Conservation (phyloP, 352 stramenopile species). For the Phytophthora foliorum region DNA sequence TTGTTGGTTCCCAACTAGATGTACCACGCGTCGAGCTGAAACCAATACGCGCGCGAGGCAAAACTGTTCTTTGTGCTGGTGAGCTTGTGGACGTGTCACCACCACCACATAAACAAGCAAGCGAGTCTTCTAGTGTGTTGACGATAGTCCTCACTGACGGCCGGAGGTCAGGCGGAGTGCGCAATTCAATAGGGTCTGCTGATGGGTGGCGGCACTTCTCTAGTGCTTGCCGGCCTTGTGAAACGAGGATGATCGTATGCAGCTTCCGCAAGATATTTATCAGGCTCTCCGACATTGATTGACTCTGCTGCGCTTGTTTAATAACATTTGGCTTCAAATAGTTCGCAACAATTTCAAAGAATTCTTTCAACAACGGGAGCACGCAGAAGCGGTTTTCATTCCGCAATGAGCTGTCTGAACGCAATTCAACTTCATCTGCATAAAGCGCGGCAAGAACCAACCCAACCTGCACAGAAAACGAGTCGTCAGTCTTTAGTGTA, state of each 20-base stretch:
- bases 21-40: slow-evolving; percentile 26
- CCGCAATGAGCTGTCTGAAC: slow-evolving; percentile 7
- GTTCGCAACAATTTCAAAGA: slow-evolving; percentile 59
- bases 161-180: slow-evolving; percentile 65
- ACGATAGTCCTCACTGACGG: slow-evolving; percentile 64
- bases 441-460: slow-evolving; percentile 53
- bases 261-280: slow-evolving; percentile 56
- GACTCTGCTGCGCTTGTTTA: slow-evolving; percentile 46
- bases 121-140: slow-evolving; percentile 46
- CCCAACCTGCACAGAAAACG: slow-evolving; percentile 43
- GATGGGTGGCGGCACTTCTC: slow-evolving; percentile 55
- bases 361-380: slow-evolving; percentile 53
- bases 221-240: slow-evolving; percentile 59
- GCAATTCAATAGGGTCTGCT: slow-evolving; percentile 68
- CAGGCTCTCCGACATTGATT: slow-evolving; percentile 44
- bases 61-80: neutral
- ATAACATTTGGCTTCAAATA: slow-evolving; percentile 56
- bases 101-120: slow-evolving; percentile 30
- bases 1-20: slow-evolving; percentile 34
- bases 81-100: slow-evolving; percentile 8
- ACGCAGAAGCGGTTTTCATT: slow-evolving; percentile 23
- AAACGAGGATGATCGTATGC: slow-evolving; percentile 72
- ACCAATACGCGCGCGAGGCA: slow-evolving; percentile 22
- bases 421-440: slow-evolving; percentile 27
- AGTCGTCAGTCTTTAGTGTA: slow-evolving; percentile 20